phyloP scores from a whole-genome alignment of 306 rosid genomes.

The Astragalus glycyphyllos region DNA sequence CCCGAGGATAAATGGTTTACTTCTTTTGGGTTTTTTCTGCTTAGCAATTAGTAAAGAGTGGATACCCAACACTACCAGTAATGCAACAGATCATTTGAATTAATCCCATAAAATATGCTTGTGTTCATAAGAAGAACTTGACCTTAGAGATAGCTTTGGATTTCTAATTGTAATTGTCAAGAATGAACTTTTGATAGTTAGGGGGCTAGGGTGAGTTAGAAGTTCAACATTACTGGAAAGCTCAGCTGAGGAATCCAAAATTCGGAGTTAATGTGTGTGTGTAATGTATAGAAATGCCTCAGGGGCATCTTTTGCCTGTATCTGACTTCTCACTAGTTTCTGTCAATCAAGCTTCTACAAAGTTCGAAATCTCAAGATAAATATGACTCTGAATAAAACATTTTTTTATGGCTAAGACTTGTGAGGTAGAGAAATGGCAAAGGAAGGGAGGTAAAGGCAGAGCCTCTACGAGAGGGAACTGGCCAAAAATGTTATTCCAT shows the following conservation, averaged over 20 bases:
- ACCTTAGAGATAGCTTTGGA: not conserved
- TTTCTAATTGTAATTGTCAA: not conserved
- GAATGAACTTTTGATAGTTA: not conserved
- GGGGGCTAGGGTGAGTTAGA: not conserved
- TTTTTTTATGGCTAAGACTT: not conserved
- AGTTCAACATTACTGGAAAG: no score
- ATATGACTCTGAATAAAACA: not conserved
- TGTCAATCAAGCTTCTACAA: no score
- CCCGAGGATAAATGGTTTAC: not conserved
- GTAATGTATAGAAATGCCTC: no score
- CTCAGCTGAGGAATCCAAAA: no score
- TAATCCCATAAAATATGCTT: not conserved
- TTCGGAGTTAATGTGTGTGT: no score
- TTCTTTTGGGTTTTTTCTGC: not conserved
- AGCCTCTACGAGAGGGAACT: conserved; percentile 12
- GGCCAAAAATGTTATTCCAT: not conserved
- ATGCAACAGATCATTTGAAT: not conserved
- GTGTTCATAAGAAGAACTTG: not conserved
- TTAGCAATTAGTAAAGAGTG: no score
- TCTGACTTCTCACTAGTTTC: no score
- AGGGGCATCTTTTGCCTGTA: no score
- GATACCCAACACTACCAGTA: not conserved
- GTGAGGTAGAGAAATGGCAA: not conserved
- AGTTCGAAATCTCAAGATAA: no score
- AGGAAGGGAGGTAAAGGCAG: not conserved